Evolutionary conservation across 1,284 basidiomycete species (phyloP).

Genomic region (Ustanciosporium gigantosporum): DNA sequence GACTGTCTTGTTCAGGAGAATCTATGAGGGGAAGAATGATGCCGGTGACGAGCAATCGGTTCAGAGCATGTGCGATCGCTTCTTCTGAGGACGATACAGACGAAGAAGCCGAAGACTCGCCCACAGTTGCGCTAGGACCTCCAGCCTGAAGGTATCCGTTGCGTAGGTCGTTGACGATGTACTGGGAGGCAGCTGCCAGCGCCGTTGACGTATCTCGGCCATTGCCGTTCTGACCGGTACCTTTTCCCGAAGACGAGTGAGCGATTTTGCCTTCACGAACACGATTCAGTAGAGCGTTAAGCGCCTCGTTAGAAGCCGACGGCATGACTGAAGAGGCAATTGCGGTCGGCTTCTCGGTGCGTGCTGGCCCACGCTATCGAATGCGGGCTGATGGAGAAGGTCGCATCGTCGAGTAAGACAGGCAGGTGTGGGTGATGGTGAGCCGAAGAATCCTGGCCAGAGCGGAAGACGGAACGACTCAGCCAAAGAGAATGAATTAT

Average conservation of each 20-base stretch:
- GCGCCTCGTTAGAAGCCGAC: background rate
- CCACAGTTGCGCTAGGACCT: background rate
- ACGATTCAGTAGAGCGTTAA: background rate
- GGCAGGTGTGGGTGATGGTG: too few relatives aligned
- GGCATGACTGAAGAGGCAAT: background rate
- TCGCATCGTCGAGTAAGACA: too few relatives aligned
- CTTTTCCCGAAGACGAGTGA: background rate
- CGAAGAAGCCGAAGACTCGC: too few relatives aligned
- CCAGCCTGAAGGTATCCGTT: background rate
- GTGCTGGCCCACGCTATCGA: too few relatives aligned
- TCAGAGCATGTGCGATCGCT: slow-evolving; percentile 26
- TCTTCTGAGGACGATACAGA: slow-evolving; percentile 24
- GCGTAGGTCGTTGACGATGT: slow-evolving; percentile 9
- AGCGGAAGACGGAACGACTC: too few relatives aligned
- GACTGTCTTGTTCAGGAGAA: background rate
- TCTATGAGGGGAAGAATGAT: slow-evolving; percentile 21
- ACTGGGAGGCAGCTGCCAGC: slow-evolving; percentile 25
- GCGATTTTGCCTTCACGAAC: background rate
- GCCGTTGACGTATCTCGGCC: slow-evolving; percentile 6
- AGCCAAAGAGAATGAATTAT: too few relatives aligned
- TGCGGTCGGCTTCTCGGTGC: too few relatives aligned
- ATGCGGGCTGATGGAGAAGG: too few relatives aligned
- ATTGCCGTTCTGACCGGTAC: background rate
- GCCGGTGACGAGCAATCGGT: slow-evolving; percentile 23
- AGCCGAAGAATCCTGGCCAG: too few relatives aligned